These are phyloP conservation scores for Pichia sp. DNA, from an alignment of 1,139 yeast species.

Conservation along the genomic window DNA sequence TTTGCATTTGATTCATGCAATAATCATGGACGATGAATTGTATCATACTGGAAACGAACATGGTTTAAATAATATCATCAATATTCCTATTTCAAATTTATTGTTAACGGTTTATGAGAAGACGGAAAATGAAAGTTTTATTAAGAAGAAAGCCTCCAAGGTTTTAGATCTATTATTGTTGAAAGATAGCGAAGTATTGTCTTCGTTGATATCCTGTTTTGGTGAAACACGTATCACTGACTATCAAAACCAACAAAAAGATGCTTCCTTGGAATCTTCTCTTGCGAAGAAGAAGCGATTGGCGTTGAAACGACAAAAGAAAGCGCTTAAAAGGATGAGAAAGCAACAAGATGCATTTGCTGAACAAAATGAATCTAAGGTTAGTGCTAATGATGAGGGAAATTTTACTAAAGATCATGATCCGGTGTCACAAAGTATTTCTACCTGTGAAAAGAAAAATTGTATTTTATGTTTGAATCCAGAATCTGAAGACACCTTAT, in stretches of 20 bases:
- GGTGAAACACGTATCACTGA: constrained; percentile 45
- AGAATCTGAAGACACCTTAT: constrained; percentile 35
- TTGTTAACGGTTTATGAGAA: constrained; percentile 43
- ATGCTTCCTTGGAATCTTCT: constrained; percentile 47
- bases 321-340: constrained; percentile 68
- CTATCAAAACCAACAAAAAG: constrained; percentile 49
- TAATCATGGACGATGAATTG: constrained; percentile 45
- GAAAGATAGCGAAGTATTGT: constrained; percentile 41
- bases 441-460: constrained; percentile 24
- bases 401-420: neutral
- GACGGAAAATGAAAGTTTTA: constrained; percentile 37
- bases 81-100: constrained; percentile 48
- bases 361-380: constrained; percentile 31
- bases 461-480: constrained; percentile 67
- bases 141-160: constrained; percentile 46
- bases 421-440: neutral
- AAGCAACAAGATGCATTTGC: constrained; percentile 71
- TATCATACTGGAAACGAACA: constrained; percentile 30
- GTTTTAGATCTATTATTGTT: constrained; percentile 42
- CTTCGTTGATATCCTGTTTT: constrained; percentile 45
- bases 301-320: constrained; percentile 68
- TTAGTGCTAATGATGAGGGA: constrained; percentile 7
- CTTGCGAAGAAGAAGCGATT: constrained; percentile 57
- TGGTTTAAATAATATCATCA: constrained; percentile 38
- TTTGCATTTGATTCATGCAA: constrained; percentile 62